phyloP scores from a whole-genome alignment of 169 alveolate species.

The Ichthyophthirius multifiliis region DNA sequence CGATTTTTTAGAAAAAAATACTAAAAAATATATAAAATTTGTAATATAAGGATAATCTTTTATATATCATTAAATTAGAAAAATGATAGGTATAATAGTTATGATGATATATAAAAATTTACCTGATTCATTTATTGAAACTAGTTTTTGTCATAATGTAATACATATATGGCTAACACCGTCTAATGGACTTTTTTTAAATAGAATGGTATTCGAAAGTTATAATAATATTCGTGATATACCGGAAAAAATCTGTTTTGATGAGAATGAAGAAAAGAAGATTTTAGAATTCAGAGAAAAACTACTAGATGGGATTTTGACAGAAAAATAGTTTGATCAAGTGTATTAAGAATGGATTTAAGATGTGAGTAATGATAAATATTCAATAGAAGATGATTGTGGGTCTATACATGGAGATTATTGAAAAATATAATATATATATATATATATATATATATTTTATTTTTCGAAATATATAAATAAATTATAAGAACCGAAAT shows the following conservation, averaged over 20 bases:
- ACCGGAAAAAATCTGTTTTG: conserved; percentile 1
- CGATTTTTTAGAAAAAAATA: background rate
- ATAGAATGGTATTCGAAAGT: conserved; percentile 43
- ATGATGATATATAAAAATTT: background rate
- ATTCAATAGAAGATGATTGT: too few relatives aligned
- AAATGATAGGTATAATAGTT: background rate
- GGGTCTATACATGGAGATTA: too few relatives aligned
- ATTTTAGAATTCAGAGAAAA: background rate
- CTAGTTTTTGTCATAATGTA: conserved; percentile 35
- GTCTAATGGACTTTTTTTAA: conserved; percentile 50
- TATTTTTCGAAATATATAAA: too few relatives aligned
- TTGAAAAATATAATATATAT: too few relatives aligned
- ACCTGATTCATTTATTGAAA: background rate
- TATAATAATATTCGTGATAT: conserved; percentile 44
- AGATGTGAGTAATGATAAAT: too few relatives aligned
- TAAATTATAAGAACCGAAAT: too few relatives aligned
- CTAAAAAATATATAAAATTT: background rate
- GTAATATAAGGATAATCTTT: background rate
- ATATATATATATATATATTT: too few relatives aligned
- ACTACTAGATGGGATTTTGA: background rate
- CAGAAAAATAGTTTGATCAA: background rate
- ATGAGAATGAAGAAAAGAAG: conserved; percentile 4
- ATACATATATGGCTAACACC: conserved; percentile 48
- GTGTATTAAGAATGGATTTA: background rate
- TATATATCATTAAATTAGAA: background rate